These are phyloP conservation scores for Verticillium zaregamsianum DNA, from an alignment of 2,329 filamentous ascomycete species.

Conservation along the genomic window DNA sequence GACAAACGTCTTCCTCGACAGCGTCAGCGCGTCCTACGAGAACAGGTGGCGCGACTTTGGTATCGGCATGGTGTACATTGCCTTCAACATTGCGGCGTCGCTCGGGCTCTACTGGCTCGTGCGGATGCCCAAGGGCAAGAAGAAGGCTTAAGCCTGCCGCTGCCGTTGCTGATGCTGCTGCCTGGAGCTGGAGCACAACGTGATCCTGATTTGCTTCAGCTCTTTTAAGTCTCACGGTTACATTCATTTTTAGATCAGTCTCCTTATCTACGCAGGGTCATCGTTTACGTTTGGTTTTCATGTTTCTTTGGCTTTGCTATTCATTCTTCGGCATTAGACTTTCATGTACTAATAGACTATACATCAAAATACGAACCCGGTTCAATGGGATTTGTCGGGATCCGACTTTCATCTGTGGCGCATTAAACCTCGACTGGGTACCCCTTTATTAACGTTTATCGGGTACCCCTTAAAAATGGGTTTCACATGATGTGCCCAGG, in stretches of 20 bases:
- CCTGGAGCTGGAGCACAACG: background rate
- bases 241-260: background rate
- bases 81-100: slow-evolving; percentile 53
- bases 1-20: slow-evolving; percentile 48
- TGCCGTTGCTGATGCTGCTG: background rate
- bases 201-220: background rate
- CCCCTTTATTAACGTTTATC: background rate
- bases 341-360: background rate
- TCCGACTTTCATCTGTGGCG: background rate
- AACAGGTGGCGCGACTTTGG: slow-evolving; percentile 68
- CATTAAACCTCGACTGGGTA: background rate
- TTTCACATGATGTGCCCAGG: no score
- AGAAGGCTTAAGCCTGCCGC: slow-evolving; percentile 14
- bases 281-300: background rate
- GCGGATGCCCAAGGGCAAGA: slow-evolving; percentile 37
- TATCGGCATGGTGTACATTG: slow-evolving; percentile 54
- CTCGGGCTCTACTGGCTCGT: slow-evolving; percentile 53
- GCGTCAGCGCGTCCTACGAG: slow-evolving; percentile 46
- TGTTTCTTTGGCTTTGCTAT: background rate
- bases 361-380: background rate
- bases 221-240: background rate
- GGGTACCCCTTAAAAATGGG: no score
- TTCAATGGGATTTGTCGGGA: background rate
- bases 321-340: background rate
- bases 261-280: background rate